Evolutionary conservation across 345 rosid genomes (phyloP).

Genomic region (Xanthoceras sorbifolium): DNA sequence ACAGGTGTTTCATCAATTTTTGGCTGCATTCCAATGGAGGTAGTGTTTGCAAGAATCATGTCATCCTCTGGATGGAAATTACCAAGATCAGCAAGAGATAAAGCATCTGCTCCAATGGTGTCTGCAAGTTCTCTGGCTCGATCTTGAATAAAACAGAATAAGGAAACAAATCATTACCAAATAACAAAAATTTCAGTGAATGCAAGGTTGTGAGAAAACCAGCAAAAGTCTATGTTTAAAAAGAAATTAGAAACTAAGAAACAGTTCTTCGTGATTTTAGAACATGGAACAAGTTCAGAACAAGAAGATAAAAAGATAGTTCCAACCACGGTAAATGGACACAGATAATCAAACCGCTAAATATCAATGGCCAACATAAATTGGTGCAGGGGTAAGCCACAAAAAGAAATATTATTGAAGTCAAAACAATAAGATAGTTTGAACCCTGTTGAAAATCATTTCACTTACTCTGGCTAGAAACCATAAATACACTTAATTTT

Average conservation of each 20-base stretch:
- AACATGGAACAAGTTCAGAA: not conserved
- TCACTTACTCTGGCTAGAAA: not conserved
- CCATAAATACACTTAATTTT: not conserved
- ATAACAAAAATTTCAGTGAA: not conserved
- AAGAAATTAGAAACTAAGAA: not conserved
- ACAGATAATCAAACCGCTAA: not conserved
- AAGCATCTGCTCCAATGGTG: conserved; percentile 71
- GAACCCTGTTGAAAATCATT: not conserved
- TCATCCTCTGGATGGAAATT: conserved; percentile 68
- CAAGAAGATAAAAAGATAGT: not conserved
- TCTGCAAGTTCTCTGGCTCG: conserved; percentile 76
- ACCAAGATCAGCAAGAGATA: conserved; percentile 70
- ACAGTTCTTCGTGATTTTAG: not conserved
- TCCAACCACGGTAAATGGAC: not conserved
- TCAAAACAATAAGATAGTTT: not conserved
- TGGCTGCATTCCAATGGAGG: conserved; percentile 96
- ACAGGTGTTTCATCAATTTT: conserved; percentile 81
- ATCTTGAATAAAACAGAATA: conserved; percentile 40
- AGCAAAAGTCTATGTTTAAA: not conserved
- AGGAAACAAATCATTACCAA: conserved; percentile 23
- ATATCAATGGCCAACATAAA: not conserved
- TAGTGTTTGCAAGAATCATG: conserved; percentile 92
- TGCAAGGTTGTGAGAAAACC: too few species aligned
- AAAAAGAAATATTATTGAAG: not conserved
- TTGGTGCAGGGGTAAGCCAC: not conserved